Conservation (phyloP, 1,139 yeast species). For the Diutina mesorugosa region DNA sequence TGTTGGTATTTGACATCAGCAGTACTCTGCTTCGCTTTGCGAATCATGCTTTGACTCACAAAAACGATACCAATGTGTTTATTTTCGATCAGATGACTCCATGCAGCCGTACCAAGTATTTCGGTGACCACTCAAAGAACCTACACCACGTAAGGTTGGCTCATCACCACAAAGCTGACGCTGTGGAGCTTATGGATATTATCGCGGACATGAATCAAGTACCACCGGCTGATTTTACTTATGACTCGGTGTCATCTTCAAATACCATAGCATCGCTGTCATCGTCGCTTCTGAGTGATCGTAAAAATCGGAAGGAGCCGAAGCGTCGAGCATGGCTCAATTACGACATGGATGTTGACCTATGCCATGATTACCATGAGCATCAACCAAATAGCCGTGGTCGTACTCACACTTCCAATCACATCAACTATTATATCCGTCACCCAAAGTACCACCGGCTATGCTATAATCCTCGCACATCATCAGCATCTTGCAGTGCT, state of each 20-base stretch:
- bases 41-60: background rate
- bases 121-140: no score
- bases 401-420: constrained; percentile 14
- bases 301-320: background rate
- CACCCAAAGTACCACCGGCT: constrained; percentile 10
- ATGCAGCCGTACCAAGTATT: background rate
- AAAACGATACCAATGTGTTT: background rate
- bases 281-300: background rate
- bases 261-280: background rate
- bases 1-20: constrained; percentile 10
- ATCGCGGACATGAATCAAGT: background rate
- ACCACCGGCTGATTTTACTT: background rate
- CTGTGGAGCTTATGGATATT: background rate
- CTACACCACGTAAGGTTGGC: background rate
- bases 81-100: background rate
- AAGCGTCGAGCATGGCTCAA: constrained; percentile 18
- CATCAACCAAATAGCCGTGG: constrained; percentile 7
- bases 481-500: constrained; percentile 7
- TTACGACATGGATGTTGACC: constrained; percentile 22
- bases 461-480: constrained; percentile 17
- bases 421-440: constrained; percentile 9
- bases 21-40: background rate
- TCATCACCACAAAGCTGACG: background rate
- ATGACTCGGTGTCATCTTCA: background rate
- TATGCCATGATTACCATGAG: constrained; percentile 16